These are phyloP conservation scores for Tolypocladium tundrense DNA, from an alignment of 2,329 filamentous ascomycete genomes.

Conservation along the genomic window DNA sequence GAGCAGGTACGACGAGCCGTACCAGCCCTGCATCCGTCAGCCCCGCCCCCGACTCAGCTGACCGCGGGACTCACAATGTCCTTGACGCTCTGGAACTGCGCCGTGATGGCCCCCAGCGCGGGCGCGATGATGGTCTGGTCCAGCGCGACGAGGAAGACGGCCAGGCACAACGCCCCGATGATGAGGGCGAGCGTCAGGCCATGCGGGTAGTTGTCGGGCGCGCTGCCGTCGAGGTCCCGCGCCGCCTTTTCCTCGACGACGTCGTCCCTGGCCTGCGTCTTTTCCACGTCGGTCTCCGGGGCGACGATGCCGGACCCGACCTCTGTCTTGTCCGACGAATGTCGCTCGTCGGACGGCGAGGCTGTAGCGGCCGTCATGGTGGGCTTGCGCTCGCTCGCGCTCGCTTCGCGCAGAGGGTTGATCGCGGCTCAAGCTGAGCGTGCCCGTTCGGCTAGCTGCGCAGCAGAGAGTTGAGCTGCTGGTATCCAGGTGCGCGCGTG, in stretches of 20 bases:
- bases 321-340: conserved; percentile 21
- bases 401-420: background rate
- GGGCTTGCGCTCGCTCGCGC: background rate
- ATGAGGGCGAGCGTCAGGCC: conserved; percentile 29
- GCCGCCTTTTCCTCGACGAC: conserved; percentile 1
- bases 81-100: conserved; percentile 30
- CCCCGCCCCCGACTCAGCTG: background rate
- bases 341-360: conserved; percentile 8
- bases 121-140: conserved; percentile 44
- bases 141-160: conserved; percentile 38
- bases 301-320: conserved; percentile 15
- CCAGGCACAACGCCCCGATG: conserved; percentile 31
- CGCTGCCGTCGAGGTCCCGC: conserved; percentile 5
- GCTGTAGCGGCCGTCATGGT: conserved; percentile 8
- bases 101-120: conserved; percentile 40
- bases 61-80: conserved; percentile 26
- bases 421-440: too few relatives aligned
- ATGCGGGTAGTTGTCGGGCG: conserved; percentile 24
- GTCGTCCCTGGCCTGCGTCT: conserved; percentile 1
- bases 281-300: conserved; percentile 3
- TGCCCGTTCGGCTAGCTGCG: too few relatives aligned
- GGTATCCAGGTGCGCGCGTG: too few relatives aligned
- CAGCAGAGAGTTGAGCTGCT: too few relatives aligned
- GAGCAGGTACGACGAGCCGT: conserved; percentile 38
- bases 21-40: conserved; percentile 30